Evolutionary conservation across 371 early-diverging fungal species (phyloP).

Genomic region (Choanephora cucurbitarum): DNA sequence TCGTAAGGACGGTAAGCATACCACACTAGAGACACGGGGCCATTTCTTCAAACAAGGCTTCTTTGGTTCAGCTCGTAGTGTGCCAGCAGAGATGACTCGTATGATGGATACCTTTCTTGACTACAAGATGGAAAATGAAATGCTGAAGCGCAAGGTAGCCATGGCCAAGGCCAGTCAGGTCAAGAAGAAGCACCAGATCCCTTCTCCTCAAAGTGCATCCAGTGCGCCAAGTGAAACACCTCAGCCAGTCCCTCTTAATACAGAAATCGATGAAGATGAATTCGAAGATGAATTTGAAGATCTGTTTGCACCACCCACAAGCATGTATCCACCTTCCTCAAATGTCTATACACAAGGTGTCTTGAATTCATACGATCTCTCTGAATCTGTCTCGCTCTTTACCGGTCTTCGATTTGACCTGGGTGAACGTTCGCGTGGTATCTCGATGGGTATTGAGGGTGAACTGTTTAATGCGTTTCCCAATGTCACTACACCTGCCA

Average conservation of each 20-base stretch:
- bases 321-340: constrained; percentile 16
- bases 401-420: constrained; percentile 42
- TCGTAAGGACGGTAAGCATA: constrained; percentile 29
- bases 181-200: neutral
- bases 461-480: constrained; percentile 27
- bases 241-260: neutral
- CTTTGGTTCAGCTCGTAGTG: constrained; percentile 24
- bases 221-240: constrained; percentile 1
- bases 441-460: constrained; percentile 39
- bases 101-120: constrained; percentile 28
- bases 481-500: constrained; percentile 1
- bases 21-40: constrained; percentile 23
- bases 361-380: constrained; percentile 21
- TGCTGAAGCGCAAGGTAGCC: constrained; percentile 17
- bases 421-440: constrained; percentile 47
- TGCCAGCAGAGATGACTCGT: constrained; percentile 19
- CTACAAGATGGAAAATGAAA: constrained; percentile 28
- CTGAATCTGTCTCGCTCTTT: constrained; percentile 38
- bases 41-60: constrained; percentile 21
- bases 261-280: constrained; percentile 20
- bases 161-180: constrained; percentile 12
- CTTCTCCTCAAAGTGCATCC: constrained; percentile 8
- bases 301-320: constrained; percentile 12
- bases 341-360: constrained; percentile 46
- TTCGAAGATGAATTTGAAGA: constrained; percentile 24